These are phyloP conservation scores for Tillandsia leiboldiana DNA, from an alignment of 176 grass and related monocot species.

Conservation along the genomic window DNA sequence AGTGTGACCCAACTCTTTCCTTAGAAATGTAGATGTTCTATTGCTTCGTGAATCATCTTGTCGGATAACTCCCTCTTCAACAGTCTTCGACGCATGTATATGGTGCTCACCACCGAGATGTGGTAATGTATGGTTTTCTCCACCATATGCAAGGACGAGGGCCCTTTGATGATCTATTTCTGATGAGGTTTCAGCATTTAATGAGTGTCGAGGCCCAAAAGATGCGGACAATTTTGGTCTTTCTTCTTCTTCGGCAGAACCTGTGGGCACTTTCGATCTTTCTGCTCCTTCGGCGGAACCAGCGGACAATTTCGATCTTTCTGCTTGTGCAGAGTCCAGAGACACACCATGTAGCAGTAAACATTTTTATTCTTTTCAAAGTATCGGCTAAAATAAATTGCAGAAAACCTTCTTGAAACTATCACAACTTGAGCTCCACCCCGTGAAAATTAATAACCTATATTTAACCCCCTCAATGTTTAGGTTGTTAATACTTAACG, in stretches of 20 bases:
- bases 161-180: constrained; percentile 19
- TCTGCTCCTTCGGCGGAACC: constrained; percentile 30
- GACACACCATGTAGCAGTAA: constrained; percentile 25
- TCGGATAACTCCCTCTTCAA: constrained; percentile 15
- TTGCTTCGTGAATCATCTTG: constrained; percentile 21
- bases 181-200: constrained; percentile 11
- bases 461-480: too few relatives aligned
- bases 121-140: constrained; percentile 13
- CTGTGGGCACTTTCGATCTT: constrained; percentile 26
- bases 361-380: background rate
- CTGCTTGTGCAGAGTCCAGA: constrained; percentile 31
- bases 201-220: constrained; percentile 11
- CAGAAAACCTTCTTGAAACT: too few relatives aligned
- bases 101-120: constrained; percentile 18
- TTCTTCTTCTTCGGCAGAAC: constrained; percentile 28
- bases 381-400: too few relatives aligned
- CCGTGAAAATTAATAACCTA: too few relatives aligned
- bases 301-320: constrained; percentile 20
- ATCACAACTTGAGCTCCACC: too few relatives aligned
- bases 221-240: constrained; percentile 16
- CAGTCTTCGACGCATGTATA: constrained; percentile 6
- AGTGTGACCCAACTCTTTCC: constrained; percentile 20
- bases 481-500: too few relatives aligned
- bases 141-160: constrained; percentile 47
- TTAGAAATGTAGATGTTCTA: constrained; percentile 10